A percentile compares a stretch with the other conserved stretches of the same genome.
Conservation (phyloP, 306 rosid species). For the Corylus americana region DNA sequence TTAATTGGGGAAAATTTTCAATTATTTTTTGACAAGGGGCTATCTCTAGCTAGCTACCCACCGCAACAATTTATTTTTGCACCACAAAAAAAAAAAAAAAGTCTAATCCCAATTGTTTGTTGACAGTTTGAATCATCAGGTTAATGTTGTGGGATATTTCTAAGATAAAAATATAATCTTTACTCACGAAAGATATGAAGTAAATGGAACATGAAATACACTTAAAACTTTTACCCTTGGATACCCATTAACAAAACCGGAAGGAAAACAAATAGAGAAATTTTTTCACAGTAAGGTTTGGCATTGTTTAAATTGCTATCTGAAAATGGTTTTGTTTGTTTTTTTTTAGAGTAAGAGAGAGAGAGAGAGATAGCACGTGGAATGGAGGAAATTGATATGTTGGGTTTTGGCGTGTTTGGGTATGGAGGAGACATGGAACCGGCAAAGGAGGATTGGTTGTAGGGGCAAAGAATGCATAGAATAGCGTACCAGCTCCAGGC, state of each 20-base stretch:
- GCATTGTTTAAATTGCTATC: not conserved
- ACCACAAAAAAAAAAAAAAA: too few relatives aligned
- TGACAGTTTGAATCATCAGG: too few relatives aligned
- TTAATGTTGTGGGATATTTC: too few relatives aligned
- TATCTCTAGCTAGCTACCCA: too few relatives aligned
- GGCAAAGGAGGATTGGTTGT: slow-evolving; percentile 65
- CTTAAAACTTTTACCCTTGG: not conserved
- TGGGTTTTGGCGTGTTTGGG: slow-evolving; percentile 51
- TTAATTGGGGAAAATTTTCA: too few relatives aligned
- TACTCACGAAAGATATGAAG: too few relatives aligned
- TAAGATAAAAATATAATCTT: too few relatives aligned
- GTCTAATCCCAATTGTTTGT: too few relatives aligned
- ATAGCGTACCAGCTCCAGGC: slow-evolving; percentile 41
- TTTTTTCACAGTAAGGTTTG: not conserved
- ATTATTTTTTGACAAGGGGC: too few relatives aligned
- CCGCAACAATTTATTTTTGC: too few relatives aligned
- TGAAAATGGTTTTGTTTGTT: not conserved
- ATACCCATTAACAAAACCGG: not conserved
- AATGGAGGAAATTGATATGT: slow-evolving; percentile 28
- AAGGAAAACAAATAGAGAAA: not conserved
- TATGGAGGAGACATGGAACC: slow-evolving; percentile 64
- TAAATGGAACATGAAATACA: not conserved
- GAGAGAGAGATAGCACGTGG: slow-evolving; percentile 18
- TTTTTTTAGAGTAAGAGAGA: not conserved
- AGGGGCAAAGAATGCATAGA: slow-evolving; percentile 56